Percentiles rank a stretch among this genome's conserved stretches.
Conservation (phyloP, 1,284 basidiomycete species). For the Malassezia caprae region DNA sequence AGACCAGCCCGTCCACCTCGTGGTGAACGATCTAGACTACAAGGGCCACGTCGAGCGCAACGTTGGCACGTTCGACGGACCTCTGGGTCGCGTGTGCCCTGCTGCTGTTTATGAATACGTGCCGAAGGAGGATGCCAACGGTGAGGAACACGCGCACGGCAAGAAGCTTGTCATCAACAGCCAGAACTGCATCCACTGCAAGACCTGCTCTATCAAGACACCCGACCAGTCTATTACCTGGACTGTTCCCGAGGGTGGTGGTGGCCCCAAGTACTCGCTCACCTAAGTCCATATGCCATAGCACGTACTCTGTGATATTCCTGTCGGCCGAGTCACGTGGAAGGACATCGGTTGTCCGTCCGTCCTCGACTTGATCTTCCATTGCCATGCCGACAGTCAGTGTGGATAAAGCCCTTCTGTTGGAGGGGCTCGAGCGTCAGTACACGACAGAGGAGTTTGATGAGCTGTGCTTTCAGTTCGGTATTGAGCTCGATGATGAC, state of each 20-base stretch:
- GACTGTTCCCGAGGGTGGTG: constrained; percentile 44
- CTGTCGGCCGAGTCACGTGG: constrained; percentile 7
- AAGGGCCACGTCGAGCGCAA: constrained; percentile 63
- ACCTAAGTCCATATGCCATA: constrained; percentile 13
- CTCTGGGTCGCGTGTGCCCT: constrained; percentile 80
- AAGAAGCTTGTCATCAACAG: constrained; percentile 93
- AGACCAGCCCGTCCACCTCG: constrained; percentile 83
- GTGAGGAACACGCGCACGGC: constrained; percentile 56
- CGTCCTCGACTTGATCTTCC: not conserved
- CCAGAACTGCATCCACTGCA: constrained; percentile 54
- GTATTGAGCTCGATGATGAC: constrained; percentile 95
- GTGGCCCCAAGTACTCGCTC: constrained; percentile 45
- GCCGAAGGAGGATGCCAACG: constrained; percentile 55
- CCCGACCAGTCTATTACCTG: constrained; percentile 43
- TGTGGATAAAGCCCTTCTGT: constrained; percentile 90
- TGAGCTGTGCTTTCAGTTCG: constrained; percentile 91
- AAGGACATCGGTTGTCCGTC: not conserved
- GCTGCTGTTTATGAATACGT: constrained; percentile 97
- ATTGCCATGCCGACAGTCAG: constrained; percentile 76
- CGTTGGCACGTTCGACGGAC: constrained; percentile 62
- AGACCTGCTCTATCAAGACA: constrained; percentile 46
- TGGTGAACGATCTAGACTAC: constrained; percentile 52
- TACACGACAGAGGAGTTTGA: constrained; percentile 78
- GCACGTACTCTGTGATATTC: not conserved
- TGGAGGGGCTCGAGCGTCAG: constrained; percentile 68